Conservation (phyloP, 1,139 yeast genomes). For the Magnusiomyces suaveolens region DNA sequence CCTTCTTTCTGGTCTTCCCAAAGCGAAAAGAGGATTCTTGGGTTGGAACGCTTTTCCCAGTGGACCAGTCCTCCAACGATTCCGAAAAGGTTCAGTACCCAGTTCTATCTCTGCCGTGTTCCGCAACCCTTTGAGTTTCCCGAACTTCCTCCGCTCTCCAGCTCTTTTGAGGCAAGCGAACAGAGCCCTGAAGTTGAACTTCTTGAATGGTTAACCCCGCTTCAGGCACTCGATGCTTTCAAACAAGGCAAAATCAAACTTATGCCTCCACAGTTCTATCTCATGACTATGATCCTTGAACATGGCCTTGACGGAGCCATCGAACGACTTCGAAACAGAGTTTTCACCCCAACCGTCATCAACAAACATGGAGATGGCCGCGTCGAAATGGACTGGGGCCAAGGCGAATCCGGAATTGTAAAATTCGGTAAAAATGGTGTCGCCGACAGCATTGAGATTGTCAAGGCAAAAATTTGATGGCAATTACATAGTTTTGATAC, state of each 20-base stretch:
- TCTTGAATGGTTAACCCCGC: constrained; percentile 28
- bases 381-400: constrained; percentile 27
- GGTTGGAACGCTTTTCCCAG: constrained; percentile 18
- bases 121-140: constrained; percentile 17
- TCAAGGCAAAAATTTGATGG: constrained; percentile 10
- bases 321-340: constrained; percentile 17
- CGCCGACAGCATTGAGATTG: constrained; percentile 19
- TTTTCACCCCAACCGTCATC: constrained; percentile 20
- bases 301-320: constrained; percentile 18
- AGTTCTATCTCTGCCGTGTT: constrained; percentile 23
- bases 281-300: constrained; percentile 20
- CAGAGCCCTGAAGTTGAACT: constrained; percentile 13
- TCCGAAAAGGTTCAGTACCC: constrained; percentile 25
- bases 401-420: constrained; percentile 25
- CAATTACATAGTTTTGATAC: not conserved
- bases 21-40: constrained; percentile 4
- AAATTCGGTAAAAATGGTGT: constrained; percentile 18
- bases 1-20: not conserved
- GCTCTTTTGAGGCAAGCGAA: not conserved
- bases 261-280: constrained; percentile 30
- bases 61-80: constrained; percentile 27
- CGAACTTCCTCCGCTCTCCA: constrained; percentile 5
- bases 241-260: constrained; percentile 20
- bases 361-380: constrained; percentile 19
- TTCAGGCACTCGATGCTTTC: constrained; percentile 22